phyloP scores from a whole-genome alignment of 352 stramenopile genomes.

The Phytopythium kandeliae region DNA sequence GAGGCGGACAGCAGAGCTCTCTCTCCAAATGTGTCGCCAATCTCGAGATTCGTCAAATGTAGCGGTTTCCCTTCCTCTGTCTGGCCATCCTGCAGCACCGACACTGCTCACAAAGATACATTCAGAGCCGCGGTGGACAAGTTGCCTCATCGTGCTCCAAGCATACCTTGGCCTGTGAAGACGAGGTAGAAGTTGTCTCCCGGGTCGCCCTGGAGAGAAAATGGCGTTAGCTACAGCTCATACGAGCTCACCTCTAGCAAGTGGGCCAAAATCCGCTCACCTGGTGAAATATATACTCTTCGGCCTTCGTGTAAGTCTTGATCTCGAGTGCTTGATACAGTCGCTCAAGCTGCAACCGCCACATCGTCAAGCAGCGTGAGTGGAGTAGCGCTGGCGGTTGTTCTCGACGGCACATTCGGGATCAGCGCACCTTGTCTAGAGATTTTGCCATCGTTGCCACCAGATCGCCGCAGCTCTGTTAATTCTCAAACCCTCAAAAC shows the following conservation, averaged over 20 bases:
- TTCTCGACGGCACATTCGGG: not conserved
- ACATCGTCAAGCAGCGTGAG: too few species aligned
- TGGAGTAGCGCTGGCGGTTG: not conserved
- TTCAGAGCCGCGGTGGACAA: not conserved
- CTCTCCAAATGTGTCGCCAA: constrained; percentile 77
- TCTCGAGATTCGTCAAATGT: constrained; percentile 36
- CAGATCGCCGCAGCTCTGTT: not conserved
- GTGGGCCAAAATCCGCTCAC: too few species aligned
- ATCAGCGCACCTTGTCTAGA: constrained; percentile 24
- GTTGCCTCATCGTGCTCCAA: not conserved
- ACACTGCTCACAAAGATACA: not conserved
- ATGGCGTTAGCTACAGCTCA: not conserved
- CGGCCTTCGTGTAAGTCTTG: constrained; percentile 31
- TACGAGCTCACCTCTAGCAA: too few species aligned
- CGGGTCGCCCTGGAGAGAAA: constrained; percentile 43
- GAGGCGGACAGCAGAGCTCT: constrained; percentile 52
- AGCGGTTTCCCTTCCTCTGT: constrained; percentile 6
- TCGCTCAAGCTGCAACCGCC: constrained; percentile 46
- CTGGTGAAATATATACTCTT: constrained; percentile 56
- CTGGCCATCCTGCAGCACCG: constrained; percentile 1
- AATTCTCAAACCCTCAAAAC: not conserved
- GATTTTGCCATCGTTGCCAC: not conserved
- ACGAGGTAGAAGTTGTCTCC: constrained; percentile 80
- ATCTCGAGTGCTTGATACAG: constrained; percentile 74
- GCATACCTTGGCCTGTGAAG: constrained; percentile 56